Base-by-base conservation (phyloP, 2,329 filamentous ascomycete species). In the Pyrenochaeta sp. region DNA sequence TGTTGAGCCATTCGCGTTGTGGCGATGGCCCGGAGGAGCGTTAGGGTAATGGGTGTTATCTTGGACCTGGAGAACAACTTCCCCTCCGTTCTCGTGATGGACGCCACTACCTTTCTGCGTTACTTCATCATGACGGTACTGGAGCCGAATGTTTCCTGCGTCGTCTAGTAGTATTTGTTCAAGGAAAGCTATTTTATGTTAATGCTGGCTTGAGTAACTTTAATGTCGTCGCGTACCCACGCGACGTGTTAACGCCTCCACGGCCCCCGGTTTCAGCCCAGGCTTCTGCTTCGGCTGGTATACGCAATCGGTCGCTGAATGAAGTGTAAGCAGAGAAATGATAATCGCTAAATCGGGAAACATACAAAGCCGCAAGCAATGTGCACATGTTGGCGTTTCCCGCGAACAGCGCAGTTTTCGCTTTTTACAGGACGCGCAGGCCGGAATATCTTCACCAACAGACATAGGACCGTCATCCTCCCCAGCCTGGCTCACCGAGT, bases 241-340 rank as follows among this genome's bases (percentile, higher is more conserved):
- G 53, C 73, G 73, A 46, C 72, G 68, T 28, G 72, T 69, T 59
- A 75, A 67, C 24, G 69, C 73, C 49, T 75, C 73, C 22, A 75
- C 64, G 10, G 73, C 73, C 10, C 73, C 73, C 13, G 72, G 68
- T 52, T 75, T 75, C 19, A 75, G 56, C 1, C 73, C 73, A 6
- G 73, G 73, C 55, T 74, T 75, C 36, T 74, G 72, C 54, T 73
- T 75, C 27, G 73, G 67, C 25, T 66, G 65, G 43, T 75, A 75
- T 5, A 69, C 58, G 46, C 72, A 75, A 24, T 69, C 66, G 5
- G 72, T 70, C 2, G 66, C 72, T 75, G 30, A 19, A 27, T 30
- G 9, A 8, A 37, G 45, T 22, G 56, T 69, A 55, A 71, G 64
- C 42, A 45, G 56, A 12, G 37, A 13, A 45, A 30, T 15, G 8